Evolutionary conservation across 2,329 filamentous ascomycete species (phyloP), one percentile per base, ranked within the genome.

Genomic region (Monilinia laxa): DNA sequence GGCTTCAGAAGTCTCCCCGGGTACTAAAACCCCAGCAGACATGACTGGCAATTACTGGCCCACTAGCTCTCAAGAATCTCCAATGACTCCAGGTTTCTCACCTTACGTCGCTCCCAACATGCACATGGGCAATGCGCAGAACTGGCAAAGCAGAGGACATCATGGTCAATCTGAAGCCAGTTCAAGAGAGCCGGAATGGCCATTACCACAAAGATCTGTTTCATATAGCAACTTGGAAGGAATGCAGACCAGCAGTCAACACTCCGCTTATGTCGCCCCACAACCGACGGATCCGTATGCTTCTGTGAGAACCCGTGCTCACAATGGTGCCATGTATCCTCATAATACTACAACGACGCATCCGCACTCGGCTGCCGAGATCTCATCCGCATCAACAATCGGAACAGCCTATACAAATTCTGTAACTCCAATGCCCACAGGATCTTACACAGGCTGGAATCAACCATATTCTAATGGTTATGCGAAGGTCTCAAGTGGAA

Each of bases 31-130:
- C 28, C 73, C 80, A 11, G 76, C 76, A 51, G 81, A 82, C 35
- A 70, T 81, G 68, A 59, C 73, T 14, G 80, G 77, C 67, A 70
- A 78, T 12, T 77, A 78, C 16, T 87, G 84, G 85, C 78, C 81
- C 68, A 75, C 79, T 9, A 85, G 82, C 71, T 74, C 82, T 12
- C 78, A 82, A 53, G 83, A 84, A 52, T 81, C 84, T 10, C 80
- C 83, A 12, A 77, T 85, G 45, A 81, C 81, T 4, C 78, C 82
- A 0, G 81, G 80, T 3, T 83, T 82, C 68, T 81, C 83, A 6
- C 79, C 82, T 1, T 86, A 84, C 71, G 77, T 38, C 3, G 38
- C 79, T 7, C 78, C 80, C 28, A 78, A 80, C 53, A 62, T 75
- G 45, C 74, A 73, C 49, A 70, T 73, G 38, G 69, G 71, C 23